Evolutionary conservation across 2,329 filamentous ascomycete genomes (phyloP), one percentile per base, ranked within the genome.

Genomic region (Colletotrichum gigasporum): DNA sequence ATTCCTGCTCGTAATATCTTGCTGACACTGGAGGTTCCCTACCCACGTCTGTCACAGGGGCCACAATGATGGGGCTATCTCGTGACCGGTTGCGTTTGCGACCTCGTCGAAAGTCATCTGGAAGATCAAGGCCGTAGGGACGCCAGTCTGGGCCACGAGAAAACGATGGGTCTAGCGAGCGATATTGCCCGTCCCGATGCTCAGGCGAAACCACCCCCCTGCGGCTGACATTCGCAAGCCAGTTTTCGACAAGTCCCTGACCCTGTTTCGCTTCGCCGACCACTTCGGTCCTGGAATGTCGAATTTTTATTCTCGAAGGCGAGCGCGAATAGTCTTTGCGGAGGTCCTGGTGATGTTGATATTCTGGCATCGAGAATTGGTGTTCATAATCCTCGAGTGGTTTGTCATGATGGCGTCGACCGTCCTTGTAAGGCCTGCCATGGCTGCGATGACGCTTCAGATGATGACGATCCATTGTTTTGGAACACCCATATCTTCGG

Each of bases 61-160:
- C 37, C 66, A 60, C 2, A 63, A 68, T 30, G 68, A 71, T 22
- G 61, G 70, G 56, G 57, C 65, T 39, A 60, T 67, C 45, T 39
- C 28, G 14, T 52, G 58, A 58, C 11, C 39, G 37, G 32, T 28
- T 24, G 20, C 58, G 63, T 45, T 63, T 63, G n/a, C 47, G 51
- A 12, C 39, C 30, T 6, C 22, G 44, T 18, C 28, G 37, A 9
- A 22, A 16, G 9, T 16, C 28, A 12, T 34, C 39, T 18, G 60
- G 47, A 5, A 52, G 3, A 20, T 24, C n/a, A 16, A 58, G 14
- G 11, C 34, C 53, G n/a, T 63, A 52, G 8, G 58, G 58, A 5
- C 45, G 24, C 58, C 58, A 63, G n/a, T 12, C 12, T 22, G 37
- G 24, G 41, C 5, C 11, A 4, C 24, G 37, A 6, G 32, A 20